Evolutionary conservation across 768 basidiomycete genomes (phyloP), one percentile per base, ranked within the genome.

Genomic region (Lactifluus hygrophoroides): DNA sequence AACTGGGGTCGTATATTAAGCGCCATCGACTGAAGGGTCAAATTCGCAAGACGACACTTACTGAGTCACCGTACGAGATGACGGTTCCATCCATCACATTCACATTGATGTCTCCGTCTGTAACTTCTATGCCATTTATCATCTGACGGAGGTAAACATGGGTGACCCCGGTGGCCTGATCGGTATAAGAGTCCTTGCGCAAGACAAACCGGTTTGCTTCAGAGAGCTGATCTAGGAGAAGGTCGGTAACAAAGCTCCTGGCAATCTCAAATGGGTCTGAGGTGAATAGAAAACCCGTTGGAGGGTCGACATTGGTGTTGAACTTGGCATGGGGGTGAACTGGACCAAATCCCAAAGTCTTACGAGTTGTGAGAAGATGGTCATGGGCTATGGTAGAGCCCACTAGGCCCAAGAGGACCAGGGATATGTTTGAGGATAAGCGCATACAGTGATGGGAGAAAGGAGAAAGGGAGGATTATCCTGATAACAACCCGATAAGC

Each of bases 81-180:
- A 58, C 46, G 1, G 32, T 28, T 30, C 45, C 46, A 23, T 27
- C 57, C 46, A 54, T 86, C 71, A 97, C 76, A 75, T 97, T 96
- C 68, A 99, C 73, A 70, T 97, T 97, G 75, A 96, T 81, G 71
- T 96, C 88, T 28, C 89, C 90, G 66, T 96, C 91, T 13, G 80
- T 79, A 14, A 99, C 91, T 68, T 94, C 90, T 45, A 95, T 74
- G 14, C 91, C 93, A 57, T 88, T 84, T 66, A 94, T 73, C 57
- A 88, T 62, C 74, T 99, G 94, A 64, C 86, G 81, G 60, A 87
- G 84, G 69, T 94, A 94, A 65, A 93, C 77, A 72, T 97, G 93
- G 30, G 90, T 86, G 51, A 96, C 78, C n/a, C 88, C 88, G 2
- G 90, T 93, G 60, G 80, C 82, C 58, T 74, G 72, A 74, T 97